phyloP scores from a whole-genome alignment of 1,284 basidiomycete species.

The Stygiomarasmius scandens region DNA sequence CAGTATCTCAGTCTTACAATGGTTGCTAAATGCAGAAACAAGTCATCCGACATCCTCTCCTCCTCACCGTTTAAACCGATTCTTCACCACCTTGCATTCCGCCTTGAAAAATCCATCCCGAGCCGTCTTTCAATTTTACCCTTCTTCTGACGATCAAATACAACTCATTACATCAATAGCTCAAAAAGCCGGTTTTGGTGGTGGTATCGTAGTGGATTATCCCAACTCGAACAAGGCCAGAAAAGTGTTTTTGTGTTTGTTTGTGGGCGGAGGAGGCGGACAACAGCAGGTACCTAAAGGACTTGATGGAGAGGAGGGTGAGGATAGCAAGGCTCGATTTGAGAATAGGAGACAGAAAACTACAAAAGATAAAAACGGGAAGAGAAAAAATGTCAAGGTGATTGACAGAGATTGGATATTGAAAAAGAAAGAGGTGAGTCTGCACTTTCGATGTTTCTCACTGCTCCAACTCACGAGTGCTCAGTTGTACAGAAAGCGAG shows the following conservation, averaged over 20 bases:
- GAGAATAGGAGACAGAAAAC: slow-evolving; percentile 73
- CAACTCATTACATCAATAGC: slow-evolving; percentile 93
- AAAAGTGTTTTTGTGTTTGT: slow-evolving; percentile 90
- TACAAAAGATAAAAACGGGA: slow-evolving; percentile 55
- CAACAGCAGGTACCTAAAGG: slow-evolving; percentile 72
- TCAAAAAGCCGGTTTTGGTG: slow-evolving; percentile 94
- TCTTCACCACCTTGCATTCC: slow-evolving; percentile 97
- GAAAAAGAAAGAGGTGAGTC: slow-evolving; percentile 77
- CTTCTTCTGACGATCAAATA: slow-evolving; percentile 93
- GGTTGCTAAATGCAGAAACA: slow-evolving; percentile 97
- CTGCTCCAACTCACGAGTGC: slow-evolving; percentile 11
- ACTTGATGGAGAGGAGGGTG: slow-evolving; percentile 65
- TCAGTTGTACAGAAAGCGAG: slow-evolving; percentile 79
- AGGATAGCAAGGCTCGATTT: slow-evolving; percentile 56
- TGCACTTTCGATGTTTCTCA: slow-evolving; percentile 3
- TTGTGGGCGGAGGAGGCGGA: slow-evolving; percentile 67
- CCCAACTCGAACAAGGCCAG: slow-evolving; percentile 94
- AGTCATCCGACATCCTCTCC: slow-evolving; percentile 90
- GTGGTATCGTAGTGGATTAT: slow-evolving; percentile 96
- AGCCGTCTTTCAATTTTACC: slow-evolving; percentile 96
- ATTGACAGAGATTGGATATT: slow-evolving; percentile 77
- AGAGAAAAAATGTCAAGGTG: slow-evolving; percentile 62
- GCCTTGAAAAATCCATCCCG: slow-evolving; percentile 90
- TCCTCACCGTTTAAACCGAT: slow-evolving; percentile 86
- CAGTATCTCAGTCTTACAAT: slow-evolving; percentile 97